A percentile compares a stretch with the other conserved stretches of the same genome.
These are phyloP conservation scores for Plectosphaerella plurivora DNA, from an alignment of 2,329 filamentous ascomycete genomes.

Conservation along the genomic window DNA sequence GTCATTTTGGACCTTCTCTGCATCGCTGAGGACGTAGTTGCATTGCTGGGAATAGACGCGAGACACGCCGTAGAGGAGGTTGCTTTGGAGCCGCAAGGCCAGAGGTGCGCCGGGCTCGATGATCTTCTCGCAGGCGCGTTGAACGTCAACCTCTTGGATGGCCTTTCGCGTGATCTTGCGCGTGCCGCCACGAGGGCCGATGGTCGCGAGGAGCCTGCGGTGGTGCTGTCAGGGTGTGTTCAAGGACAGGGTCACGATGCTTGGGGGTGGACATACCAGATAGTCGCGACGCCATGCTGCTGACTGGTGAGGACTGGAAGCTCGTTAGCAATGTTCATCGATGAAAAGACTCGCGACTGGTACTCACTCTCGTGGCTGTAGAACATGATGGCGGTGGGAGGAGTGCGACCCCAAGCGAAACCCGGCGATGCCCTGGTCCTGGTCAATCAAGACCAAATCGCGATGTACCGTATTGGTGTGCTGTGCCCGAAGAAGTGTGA, in stretches of 20 bases:
- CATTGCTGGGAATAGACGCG: constrained; percentile 86
- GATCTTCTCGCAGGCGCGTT: constrained; percentile 85
- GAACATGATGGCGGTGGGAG: constrained; percentile 60
- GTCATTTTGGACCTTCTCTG: constrained; percentile 67
- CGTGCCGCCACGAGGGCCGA: constrained; percentile 62
- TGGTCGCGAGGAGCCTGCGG: constrained; percentile 81
- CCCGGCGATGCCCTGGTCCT: too few species aligned
- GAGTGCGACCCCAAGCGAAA: too few species aligned
- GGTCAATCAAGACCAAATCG: too few species aligned
- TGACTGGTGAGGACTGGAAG: constrained; percentile 71
- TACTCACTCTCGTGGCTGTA: constrained; percentile 90
- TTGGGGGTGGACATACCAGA: constrained; percentile 62
- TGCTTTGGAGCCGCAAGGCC: constrained; percentile 85
- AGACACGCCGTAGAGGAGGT: constrained; percentile 79
- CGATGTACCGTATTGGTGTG: too few species aligned
- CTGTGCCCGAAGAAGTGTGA: too few species aligned
- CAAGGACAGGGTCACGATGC: background rate
- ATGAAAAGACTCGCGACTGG: background rate
- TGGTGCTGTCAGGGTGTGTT: background rate
- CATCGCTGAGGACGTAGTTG: constrained; percentile 77
- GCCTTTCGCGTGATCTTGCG: constrained; percentile 78
- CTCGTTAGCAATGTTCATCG: constrained; percentile 16
- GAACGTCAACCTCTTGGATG: constrained; percentile 82
- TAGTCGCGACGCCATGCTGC: constrained; percentile 88
- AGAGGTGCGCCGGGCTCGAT: constrained; percentile 76